Evolutionary conservation across 345 rosid species (phyloP).

Genomic region (Aquilaria yunnanensis): DNA sequence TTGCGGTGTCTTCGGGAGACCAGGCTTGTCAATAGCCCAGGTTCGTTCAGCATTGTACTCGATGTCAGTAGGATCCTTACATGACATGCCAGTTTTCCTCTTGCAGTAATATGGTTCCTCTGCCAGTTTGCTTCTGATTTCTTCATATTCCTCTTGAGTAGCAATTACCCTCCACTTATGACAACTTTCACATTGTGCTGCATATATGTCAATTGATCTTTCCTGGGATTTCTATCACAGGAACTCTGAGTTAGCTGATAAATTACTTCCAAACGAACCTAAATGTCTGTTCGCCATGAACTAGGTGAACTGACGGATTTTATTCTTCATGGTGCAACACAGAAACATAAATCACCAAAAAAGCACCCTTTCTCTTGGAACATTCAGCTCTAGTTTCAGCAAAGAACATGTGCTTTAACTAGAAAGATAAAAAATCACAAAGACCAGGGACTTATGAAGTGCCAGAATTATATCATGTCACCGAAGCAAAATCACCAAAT

Average conservation of each 20-base stretch:
- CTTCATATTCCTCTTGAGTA: constrained; percentile 62
- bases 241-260: background rate
- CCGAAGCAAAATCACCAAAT: too few species aligned
- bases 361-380: too few species aligned
- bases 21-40: constrained; percentile 82
- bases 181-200: constrained; percentile 74
- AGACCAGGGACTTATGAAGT: too few species aligned
- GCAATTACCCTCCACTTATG: constrained; percentile 69
- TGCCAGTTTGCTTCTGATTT: constrained; percentile 50
- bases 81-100: constrained; percentile 42
- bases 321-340: too few species aligned
- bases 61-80: constrained; percentile 60
- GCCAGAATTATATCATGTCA: too few species aligned
- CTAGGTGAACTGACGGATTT: too few species aligned
- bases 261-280: too few species aligned
- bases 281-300: too few species aligned
- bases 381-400: too few species aligned
- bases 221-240: constrained; percentile 17
- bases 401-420: too few species aligned
- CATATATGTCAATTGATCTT: constrained; percentile 53
- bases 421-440: too few species aligned
- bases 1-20: constrained; percentile 22
- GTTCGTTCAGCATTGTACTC: constrained; percentile 59
- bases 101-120: constrained; percentile 50
- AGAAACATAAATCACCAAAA: too few species aligned